A percentile compares a stretch with the other conserved stretches of the same genome.
These are phyloP conservation scores for Cytospora schulzeri DNA, from an alignment of 2,329 filamentous ascomycete genomes.

Conservation along the genomic window DNA sequence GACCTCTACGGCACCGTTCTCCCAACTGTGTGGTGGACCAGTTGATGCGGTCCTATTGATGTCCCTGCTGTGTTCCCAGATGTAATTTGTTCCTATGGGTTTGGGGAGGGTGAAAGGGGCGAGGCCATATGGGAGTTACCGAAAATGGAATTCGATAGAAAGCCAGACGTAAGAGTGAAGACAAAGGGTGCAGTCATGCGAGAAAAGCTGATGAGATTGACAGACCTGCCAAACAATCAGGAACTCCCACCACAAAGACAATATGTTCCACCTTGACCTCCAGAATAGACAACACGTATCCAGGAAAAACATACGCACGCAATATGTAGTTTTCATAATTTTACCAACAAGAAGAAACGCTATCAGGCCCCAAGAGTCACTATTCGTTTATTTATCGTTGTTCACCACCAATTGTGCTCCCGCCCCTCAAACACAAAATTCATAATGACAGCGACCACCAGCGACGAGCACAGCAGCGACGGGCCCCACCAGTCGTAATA, in stretches of 20 bases:
- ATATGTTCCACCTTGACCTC: neutral
- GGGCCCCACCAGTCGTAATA: constrained; percentile 93
- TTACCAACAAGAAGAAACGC: neutral
- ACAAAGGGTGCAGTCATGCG: neutral
- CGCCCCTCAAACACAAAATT: constrained; percentile 82
- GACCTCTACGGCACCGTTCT: constrained; percentile 77
- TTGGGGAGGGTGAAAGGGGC: too few relatives aligned
- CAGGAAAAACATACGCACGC: constrained; percentile 6
- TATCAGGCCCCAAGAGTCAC: too few relatives aligned
- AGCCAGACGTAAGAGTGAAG: neutral
- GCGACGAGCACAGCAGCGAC: constrained; percentile 69
- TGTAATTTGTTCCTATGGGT: too few relatives aligned
- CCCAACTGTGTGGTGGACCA: constrained; percentile 53
- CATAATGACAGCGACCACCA: constrained; percentile 73
- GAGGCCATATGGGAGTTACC: constrained; percentile 52
- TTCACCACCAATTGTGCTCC: constrained; percentile 57
- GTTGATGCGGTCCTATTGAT: constrained; percentile 46
- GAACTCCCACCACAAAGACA: neutral
- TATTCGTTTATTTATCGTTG: too few relatives aligned
- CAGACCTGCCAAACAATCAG: neutral
- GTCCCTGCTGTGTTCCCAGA: constrained; percentile 53
- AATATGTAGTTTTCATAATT: neutral
- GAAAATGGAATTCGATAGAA: constrained; percentile 14
- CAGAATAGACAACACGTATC: neutral
- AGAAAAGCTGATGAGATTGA: neutral